Conservation (phyloP, 2,329 filamentous ascomycete species). For the Juglanconis oblonga region DNA sequence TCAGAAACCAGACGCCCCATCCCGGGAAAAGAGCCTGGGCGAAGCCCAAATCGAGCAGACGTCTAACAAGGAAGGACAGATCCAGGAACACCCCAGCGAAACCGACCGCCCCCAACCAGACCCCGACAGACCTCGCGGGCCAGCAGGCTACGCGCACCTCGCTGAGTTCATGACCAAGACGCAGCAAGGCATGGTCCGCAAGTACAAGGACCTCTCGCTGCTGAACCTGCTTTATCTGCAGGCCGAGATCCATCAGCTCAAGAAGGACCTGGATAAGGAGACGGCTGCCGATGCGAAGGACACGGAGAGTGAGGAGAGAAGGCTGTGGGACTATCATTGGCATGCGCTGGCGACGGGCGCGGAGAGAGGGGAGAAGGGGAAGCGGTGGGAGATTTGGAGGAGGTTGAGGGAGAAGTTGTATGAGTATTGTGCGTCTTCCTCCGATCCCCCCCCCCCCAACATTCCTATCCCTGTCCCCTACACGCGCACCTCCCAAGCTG, state of each 20-base stretch:
- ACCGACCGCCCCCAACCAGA: neutral
- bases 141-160: constrained; percentile 11
- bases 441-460: neutral
- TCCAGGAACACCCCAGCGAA: neutral
- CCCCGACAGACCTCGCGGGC: neutral
- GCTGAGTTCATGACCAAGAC: constrained; percentile 15
- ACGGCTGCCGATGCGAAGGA: neutral
- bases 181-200: constrained; percentile 10
- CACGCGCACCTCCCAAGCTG: neutral
- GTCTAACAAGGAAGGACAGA: neutral
- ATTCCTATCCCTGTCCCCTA: no score
- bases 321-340: constrained; percentile 15
- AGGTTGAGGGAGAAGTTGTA: neutral
- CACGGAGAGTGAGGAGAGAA: neutral
- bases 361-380: neutral
- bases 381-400: constrained; percentile 11
- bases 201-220: constrained; percentile 11
- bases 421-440: constrained; percentile 6
- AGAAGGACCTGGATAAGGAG: constrained; percentile 2
- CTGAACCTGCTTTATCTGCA: constrained; percentile 14
- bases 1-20: neutral
- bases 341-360: constrained; percentile 1
- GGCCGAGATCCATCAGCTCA: constrained; percentile 10
- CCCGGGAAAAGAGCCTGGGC: neutral
- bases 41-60: neutral